Percentiles rank a stretch among this genome's conserved stretches.
These are phyloP conservation scores for Chaetomidium leptoderma DNA, from an alignment of 495 filamentous ascomycete genomes.

Conservation along the genomic window DNA sequence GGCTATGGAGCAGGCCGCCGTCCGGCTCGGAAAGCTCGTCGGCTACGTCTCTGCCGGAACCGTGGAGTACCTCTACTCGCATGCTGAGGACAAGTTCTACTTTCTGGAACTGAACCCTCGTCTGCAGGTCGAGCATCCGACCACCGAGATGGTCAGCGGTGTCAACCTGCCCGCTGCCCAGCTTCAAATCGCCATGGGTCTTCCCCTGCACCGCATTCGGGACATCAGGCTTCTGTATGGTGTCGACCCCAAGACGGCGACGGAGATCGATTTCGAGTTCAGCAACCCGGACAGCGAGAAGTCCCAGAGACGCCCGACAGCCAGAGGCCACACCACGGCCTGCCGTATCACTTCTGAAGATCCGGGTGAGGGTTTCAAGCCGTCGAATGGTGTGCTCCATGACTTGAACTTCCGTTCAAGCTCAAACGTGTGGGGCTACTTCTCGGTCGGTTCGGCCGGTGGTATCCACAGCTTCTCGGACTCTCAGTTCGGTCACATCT, in stretches of 20 bases:
- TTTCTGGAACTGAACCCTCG: slow-evolving; percentile 97
- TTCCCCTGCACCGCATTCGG: slow-evolving; percentile 89
- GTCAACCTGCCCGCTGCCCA: slow-evolving; percentile 97
- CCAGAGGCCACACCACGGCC: slow-evolving; percentile 94
- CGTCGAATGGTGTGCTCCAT: slow-evolving; percentile 97
- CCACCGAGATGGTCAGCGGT: slow-evolving; percentile 98
- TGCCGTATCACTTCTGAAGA: slow-evolving; percentile 99
- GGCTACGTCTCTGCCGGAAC: slow-evolving; percentile 99
- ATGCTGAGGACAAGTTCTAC: slow-evolving; percentile 98
- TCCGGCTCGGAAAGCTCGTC: slow-evolving; percentile 86
- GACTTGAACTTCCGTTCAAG: slow-evolving; percentile 98
- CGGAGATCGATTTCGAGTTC: slow-evolving; percentile 95
- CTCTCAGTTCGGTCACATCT: slow-evolving; percentile 98
- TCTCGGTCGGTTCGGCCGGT: slow-evolving; percentile 93
- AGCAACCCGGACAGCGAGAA: slow-evolving; percentile 76
- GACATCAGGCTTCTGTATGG: slow-evolving; percentile 97
- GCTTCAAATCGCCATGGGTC: slow-evolving; percentile 97
- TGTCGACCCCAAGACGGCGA: slow-evolving; percentile 80
- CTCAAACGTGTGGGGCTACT: slow-evolving; percentile 99
- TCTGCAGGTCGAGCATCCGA: slow-evolving; percentile 98
- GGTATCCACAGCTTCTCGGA: slow-evolving; percentile 99
- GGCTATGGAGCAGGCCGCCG: slow-evolving; percentile 94
- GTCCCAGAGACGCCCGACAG: slow-evolving; percentile 81
- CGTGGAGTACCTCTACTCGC: slow-evolving; percentile 98
- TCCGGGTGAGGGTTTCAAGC: slow-evolving; percentile 98